phyloP scores from a whole-genome alignment of 306 rosid genomes.

The Spatholobus suberectus region DNA sequence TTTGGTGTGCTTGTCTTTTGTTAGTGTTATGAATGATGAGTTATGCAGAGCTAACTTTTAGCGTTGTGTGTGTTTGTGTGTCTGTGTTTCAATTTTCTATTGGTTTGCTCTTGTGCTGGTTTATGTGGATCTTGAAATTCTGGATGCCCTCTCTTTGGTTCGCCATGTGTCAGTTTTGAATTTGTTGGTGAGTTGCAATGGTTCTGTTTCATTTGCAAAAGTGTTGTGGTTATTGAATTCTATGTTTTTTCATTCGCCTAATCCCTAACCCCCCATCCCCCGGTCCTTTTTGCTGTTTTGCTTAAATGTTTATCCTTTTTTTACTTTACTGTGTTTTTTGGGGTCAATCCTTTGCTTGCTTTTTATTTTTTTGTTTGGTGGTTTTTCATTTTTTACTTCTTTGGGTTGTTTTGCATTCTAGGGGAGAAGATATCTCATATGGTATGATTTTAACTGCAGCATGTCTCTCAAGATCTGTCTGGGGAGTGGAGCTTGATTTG shows the following conservation, averaged over 20 bases:
- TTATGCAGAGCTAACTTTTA: slow-evolving; percentile 18
- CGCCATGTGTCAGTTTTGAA: slow-evolving; percentile 10
- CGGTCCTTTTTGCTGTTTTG: not conserved
- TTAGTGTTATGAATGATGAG: slow-evolving; percentile 3
- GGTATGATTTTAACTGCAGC: slow-evolving; percentile 52
- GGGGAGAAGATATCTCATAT: slow-evolving; percentile 33
- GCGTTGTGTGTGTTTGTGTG: not conserved
- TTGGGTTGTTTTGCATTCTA: slow-evolving; percentile 10
- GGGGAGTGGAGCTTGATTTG: slow-evolving; percentile 46
- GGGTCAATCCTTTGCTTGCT: slow-evolving; percentile 9
- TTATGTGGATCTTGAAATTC: slow-evolving; percentile 52
- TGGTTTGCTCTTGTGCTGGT: slow-evolving; percentile 43
- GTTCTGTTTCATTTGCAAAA: not conserved
- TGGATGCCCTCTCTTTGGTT: slow-evolving; percentile 23
- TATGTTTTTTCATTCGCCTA: slow-evolving; percentile 3
- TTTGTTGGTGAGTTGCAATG: slow-evolving; percentile 31
- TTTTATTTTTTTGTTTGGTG: not conserved
- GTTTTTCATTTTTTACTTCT: slow-evolving; percentile 7
- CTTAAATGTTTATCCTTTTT: not conserved
- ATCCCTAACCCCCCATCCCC: too few relatives aligned
- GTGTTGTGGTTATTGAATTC: slow-evolving; percentile 11
- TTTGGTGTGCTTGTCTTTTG: slow-evolving; percentile 33
- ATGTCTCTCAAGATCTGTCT: slow-evolving; percentile 41
- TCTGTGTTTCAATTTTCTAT: not conserved
- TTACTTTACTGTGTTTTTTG: not conserved